Base-by-base conservation (phyloP, 352 stramenopile species). In the Phytophthora melonis region DNA sequence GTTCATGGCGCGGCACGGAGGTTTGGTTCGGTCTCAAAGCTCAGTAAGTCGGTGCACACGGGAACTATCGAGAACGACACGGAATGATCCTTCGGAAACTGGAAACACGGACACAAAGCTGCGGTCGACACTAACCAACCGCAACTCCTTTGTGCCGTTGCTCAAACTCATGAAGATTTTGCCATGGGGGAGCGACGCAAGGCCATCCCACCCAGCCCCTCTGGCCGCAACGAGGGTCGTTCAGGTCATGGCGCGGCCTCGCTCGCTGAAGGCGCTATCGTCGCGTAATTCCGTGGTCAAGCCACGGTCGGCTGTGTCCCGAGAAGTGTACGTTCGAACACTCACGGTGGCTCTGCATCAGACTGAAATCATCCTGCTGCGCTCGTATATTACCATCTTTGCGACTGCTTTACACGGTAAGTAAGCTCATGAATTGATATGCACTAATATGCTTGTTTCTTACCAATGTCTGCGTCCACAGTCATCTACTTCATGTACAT, bases 341-440 rank as follows among this genome's bases (percentile, higher is more conserved):
- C 39, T 47, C 16, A 47, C 36, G 9, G 36, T 43, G 27, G 27
- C 56, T 19, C 57, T 78, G 10, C 71, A 75, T n/a, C 62, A 70
- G 39, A 74, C 65, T 9, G 71, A 78, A 39, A 74, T 75, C 19
- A 68, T 75, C 14, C n/a, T 56, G 18, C n/a, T 53, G 9, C 45
- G 45, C n/a, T 53, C 45, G 2, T 53, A 53, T n/a, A 53, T 53
- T 13, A 53, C 45, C 6, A 53, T 53, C 8, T 18, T 25, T 32
- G 56, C 54, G 19, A 52, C 59, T 9, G 14, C 63, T 3, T 74
- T 78, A 36, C 75, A 78, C 53, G 66, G 72, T 66, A 30, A 8
- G 30, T 43, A 16, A 11, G 36, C 36, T 43, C 2, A 25, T 25
- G 23, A 2, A 25, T 25, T 25, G 23, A 25, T 25, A 25, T 25